Evolutionary conservation across 2,329 filamentous ascomycete genomes (phyloP).

Genomic region (Fusarium globosum): DNA sequence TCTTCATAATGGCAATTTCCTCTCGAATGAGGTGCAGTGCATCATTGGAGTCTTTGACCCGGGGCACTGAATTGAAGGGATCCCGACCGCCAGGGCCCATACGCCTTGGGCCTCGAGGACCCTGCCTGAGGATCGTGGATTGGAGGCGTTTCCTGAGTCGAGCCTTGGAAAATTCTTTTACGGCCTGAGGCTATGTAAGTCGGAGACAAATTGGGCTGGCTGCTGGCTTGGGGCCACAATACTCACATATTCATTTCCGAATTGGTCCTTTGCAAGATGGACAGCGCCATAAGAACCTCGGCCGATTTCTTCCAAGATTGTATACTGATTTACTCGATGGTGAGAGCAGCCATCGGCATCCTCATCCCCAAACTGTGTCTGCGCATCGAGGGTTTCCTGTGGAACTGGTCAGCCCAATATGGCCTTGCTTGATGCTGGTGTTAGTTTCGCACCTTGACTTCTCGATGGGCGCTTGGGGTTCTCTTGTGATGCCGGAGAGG

Average conservation of each 20-base stretch:
- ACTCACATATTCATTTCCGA: slow-evolving; percentile 90
- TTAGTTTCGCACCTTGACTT: slow-evolving; percentile 62
- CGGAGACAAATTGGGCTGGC: slow-evolving; percentile 14
- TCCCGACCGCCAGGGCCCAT: slow-evolving; percentile 43
- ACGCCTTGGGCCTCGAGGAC: slow-evolving; percentile 51
- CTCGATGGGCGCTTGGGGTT: slow-evolving; percentile 67
- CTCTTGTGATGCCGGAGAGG: slow-evolving; percentile 68
- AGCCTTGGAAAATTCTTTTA: slow-evolving; percentile 98
- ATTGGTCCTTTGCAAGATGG: slow-evolving; percentile 89
- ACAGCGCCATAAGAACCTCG: slow-evolving; percentile 95
- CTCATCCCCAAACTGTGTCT: slow-evolving; percentile 86
- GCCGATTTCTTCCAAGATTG: slow-evolving; percentile 95
- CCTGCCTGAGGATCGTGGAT: slow-evolving; percentile 79
- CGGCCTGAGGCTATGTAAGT: slow-evolving; percentile 68
- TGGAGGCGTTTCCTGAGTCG: slow-evolving; percentile 89
- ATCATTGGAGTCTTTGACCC: slow-evolving; percentile 70
- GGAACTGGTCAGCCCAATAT: slow-evolving; percentile 15
- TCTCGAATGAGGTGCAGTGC: slow-evolving; percentile 90
- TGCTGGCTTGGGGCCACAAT: background rate
- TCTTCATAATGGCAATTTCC: slow-evolving; percentile 99
- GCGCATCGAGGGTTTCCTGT: slow-evolving; percentile 91
- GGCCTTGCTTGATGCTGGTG: background rate
- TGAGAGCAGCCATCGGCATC: slow-evolving; percentile 83
- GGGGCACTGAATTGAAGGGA: slow-evolving; percentile 44
- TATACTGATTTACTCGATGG: slow-evolving; percentile 94